These are phyloP conservation scores for Rhizophora mangle DNA, from an alignment of 345 rosid genomes.

Conservation along the genomic window DNA sequence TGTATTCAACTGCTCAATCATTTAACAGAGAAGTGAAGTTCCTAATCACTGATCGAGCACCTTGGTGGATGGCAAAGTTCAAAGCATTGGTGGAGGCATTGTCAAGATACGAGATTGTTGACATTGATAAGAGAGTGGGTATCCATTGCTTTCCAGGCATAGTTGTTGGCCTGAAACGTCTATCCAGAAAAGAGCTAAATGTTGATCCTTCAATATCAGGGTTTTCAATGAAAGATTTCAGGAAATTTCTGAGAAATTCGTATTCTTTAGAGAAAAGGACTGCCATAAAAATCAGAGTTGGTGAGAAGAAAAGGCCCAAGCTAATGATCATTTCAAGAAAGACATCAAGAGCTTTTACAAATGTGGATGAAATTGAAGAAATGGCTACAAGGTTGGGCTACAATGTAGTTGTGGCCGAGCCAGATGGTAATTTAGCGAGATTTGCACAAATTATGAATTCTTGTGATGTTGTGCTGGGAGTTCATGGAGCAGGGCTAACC, in stretches of 20 bases:
- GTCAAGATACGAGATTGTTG: conserved; percentile 46
- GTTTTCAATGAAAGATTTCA: conserved; percentile 55
- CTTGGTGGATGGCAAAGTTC: conserved; percentile 54
- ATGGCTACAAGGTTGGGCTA: conserved; percentile 46
- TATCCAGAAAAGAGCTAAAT: conserved; percentile 41
- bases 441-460: conserved; percentile 53
- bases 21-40: conserved; percentile 61
- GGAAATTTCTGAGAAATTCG: conserved; percentile 41
- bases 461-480: conserved; percentile 76
- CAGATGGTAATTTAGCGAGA: conserved; percentile 38
- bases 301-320: conserved; percentile 36
- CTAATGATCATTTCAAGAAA: conserved; percentile 59
- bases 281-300: conserved; percentile 24
- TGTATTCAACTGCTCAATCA: conserved; percentile 47
- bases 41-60: conserved; percentile 44
- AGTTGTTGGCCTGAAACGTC: conserved; percentile 57
- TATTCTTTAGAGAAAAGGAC: conserved; percentile 43
- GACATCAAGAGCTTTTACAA: conserved; percentile 51
- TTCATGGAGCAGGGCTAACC: conserved; percentile 85
- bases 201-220: conserved; percentile 53
- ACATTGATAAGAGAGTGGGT: conserved; percentile 47
- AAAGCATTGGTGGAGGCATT: conserved; percentile 33
- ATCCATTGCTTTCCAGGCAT: conserved; percentile 57
- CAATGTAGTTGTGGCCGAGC: conserved; percentile 51
- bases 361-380: conserved; percentile 38